Conservation (phyloP, 495 filamentous ascomycete genomes). For the Tuber indicum region DNA sequence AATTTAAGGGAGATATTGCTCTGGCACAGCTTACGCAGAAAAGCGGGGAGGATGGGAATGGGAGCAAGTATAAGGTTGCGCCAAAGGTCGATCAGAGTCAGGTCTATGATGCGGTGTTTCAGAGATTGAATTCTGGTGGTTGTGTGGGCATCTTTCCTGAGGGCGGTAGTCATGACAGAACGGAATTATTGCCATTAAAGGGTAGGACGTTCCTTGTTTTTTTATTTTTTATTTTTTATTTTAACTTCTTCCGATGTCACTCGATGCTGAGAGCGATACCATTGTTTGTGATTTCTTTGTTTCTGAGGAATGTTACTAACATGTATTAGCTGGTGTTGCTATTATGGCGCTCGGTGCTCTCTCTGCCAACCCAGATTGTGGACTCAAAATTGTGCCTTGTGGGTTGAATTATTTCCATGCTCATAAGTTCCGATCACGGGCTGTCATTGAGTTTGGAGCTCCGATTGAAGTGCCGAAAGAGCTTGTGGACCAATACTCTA, state of each 20-base stretch:
- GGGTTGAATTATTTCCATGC: constrained; percentile 99
- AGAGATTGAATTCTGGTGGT: constrained; percentile 68
- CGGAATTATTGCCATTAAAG: constrained; percentile 89
- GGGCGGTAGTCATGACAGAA: constrained; percentile 93
- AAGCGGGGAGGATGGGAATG: constrained; percentile 63
- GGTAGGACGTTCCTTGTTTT: constrained; percentile 44
- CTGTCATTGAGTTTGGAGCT: constrained; percentile 90
- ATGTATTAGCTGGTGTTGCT: constrained; percentile 68
- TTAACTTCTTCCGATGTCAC: not conserved
- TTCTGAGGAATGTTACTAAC: constrained; percentile 28
- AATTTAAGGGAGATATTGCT: constrained; percentile 65
- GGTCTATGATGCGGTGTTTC: constrained; percentile 90
- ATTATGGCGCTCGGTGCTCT: constrained; percentile 96
- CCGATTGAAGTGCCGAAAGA: constrained; percentile 76
- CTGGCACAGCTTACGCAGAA: constrained; percentile 73
- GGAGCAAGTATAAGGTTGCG: constrained; percentile 75
- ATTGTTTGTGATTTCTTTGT: not conserved
- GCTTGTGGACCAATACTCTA: constrained; percentile 77
- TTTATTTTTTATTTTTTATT: not conserved
- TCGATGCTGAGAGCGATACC: not conserved
- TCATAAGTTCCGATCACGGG: constrained; percentile 95
- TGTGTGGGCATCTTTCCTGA: constrained; percentile 98
- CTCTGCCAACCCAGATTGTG: constrained; percentile 78
- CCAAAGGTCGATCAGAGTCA: constrained; percentile 90
- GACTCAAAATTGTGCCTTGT: constrained; percentile 96